phyloP scores from a whole-genome alignment of 106 monocot genomes.

The Vanilla planifolia region DNA sequence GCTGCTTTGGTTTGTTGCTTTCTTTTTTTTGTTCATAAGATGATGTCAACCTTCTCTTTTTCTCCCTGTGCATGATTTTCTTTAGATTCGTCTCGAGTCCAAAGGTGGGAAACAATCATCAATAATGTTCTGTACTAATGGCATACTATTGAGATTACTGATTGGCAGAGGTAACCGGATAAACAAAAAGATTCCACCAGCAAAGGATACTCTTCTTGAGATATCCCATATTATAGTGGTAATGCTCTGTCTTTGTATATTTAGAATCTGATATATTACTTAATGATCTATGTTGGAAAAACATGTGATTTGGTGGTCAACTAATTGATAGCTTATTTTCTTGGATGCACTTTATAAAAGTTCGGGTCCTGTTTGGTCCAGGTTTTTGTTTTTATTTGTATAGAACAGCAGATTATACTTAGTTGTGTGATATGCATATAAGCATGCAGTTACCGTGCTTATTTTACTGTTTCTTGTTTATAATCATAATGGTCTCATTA shows the following conservation, averaged over 20 bases:
- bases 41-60: background rate
- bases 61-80: background rate
- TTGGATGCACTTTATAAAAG: background rate
- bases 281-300: background rate
- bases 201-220: slow-evolving; percentile 36
- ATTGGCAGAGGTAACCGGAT: slow-evolving; percentile 54
- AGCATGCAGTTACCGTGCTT: no score
- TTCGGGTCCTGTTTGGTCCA: no score
- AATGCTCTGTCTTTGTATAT: slow-evolving; percentile 6
- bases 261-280: background rate
- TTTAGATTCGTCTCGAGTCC: slow-evolving; percentile 87
- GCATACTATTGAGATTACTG: slow-evolving; percentile 74
- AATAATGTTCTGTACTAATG: slow-evolving; percentile 98
- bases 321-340: background rate
- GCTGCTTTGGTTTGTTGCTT: background rate
- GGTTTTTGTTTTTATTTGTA: no score
- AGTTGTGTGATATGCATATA: no score
- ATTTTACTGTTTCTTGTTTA: no score
- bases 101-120: slow-evolving; percentile 91
- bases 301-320: background rate
- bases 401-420: no score
- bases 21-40: background rate
- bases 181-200: slow-evolving; percentile 5
- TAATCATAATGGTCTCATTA: no score
- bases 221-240: slow-evolving; percentile 97